Conservation (phyloP, 306 rosid species). For the Cucumis cinereus region DNA sequence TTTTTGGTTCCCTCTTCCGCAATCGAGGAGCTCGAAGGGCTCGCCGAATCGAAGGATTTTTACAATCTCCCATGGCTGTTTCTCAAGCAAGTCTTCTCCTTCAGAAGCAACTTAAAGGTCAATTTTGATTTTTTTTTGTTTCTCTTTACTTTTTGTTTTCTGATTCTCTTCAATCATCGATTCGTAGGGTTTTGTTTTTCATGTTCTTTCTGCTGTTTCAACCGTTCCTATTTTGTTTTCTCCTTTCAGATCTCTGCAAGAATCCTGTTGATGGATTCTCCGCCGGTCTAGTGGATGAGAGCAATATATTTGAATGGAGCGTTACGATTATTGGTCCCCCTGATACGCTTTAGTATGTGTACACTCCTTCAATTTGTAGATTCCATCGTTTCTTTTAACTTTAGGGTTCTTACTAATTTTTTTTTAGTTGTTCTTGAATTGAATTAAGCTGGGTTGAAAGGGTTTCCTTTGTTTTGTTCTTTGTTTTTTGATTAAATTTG, state of each 20-base stretch:
- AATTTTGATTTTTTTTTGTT: neutral
- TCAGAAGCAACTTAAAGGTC: slow-evolving; percentile 91
- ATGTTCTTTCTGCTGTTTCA: slow-evolving; percentile 10
- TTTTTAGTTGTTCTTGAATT: neutral
- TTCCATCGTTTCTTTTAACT: too few species aligned
- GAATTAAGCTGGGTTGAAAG: neutral
- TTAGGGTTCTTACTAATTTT: neutral
- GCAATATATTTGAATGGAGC: slow-evolving; percentile 93
- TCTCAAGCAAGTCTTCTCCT: slow-evolving; percentile 95
- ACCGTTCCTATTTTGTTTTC: neutral
- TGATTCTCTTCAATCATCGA: neutral
- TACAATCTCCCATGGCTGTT: slow-evolving; percentile 38
- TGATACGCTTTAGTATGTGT: slow-evolving; percentile 83
- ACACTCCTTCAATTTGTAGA: neutral
- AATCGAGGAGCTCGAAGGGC: slow-evolving; percentile 14
- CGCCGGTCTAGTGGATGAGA: slow-evolving; percentile 89
- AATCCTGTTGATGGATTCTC: slow-evolving; percentile 93
- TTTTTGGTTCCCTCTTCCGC: neutral
- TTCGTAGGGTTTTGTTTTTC: slow-evolving; percentile 9
- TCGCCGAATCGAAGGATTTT: slow-evolving; percentile 6
- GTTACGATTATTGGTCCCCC: slow-evolving; percentile 98
- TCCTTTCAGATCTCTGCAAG: slow-evolving; percentile 77
- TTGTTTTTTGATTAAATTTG: too few species aligned
- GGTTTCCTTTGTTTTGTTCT: neutral
- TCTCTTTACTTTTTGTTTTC: neutral